Base-by-base conservation (phyloP, 1,284 basidiomycete genomes). In the Papiliotrema terrestris region DNA sequence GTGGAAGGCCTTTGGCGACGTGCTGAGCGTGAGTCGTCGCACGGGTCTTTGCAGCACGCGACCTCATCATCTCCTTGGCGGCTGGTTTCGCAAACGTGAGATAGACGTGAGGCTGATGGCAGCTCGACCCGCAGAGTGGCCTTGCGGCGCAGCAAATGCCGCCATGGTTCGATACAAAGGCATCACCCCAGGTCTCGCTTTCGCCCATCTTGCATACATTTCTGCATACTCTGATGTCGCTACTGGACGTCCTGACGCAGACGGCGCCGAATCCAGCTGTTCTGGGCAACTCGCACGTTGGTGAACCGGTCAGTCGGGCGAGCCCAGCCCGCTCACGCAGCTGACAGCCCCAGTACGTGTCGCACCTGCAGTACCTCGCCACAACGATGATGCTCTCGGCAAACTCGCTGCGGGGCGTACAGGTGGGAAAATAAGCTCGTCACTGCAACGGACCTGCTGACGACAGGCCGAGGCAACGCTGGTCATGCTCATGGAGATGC, bases 311-410 rank as follows among this genome's bases (percentile, higher is more conserved):
- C 48, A 26, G 70, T 41, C 14, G 2, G 36, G 41, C 13, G 38
- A 22, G 8, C 25, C 11, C 8, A 20, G 22, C 8, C 32, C 23
- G 2, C 8, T n/a, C 29, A 32, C 29, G 29, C 29, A 3, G 6
- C 3, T n/a, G n/a, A 23, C 52, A 35, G 19, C 29, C 6, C 29
- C 57, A 74, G 73, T 75, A 74, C 46, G 68, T 75, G 22, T 71
- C 74, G 58, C 73, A 75, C 52, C 45, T 75, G 41, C 65, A 61
- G 1, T 74, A 75, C 53, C 55, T 75, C 9, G 64, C 71, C 0
- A 71, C 72, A 14, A 72, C 62, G 1, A 72, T 75, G 68, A 75
- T 75, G 69, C 65, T 75, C 0, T 55, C 68, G 5, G 66, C 67
- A 2, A 75, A 75, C 49, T 68, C 72, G 58, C 63, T 71, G 3